Evolutionary conservation across 1,284 basidiomycete genomes (phyloP).

Genomic region (Heliocybe sulcata): DNA sequence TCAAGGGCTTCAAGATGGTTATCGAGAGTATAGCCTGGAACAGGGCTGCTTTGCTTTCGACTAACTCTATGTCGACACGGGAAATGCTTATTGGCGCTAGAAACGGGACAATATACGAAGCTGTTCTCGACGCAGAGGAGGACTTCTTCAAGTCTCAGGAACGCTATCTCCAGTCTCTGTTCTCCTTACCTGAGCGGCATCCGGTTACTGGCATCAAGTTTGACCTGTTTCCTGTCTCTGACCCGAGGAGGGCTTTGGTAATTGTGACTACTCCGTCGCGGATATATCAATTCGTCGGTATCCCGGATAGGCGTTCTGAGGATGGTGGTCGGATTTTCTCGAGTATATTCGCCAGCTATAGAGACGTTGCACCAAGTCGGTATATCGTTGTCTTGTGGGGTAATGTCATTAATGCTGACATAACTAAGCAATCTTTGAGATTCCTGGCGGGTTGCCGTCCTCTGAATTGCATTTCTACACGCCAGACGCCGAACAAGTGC

Average conservation of each 20-base stretch:
- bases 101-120: conserved; percentile 82
- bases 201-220: conserved; percentile 80
- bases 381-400: conserved; percentile 1
- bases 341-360: conserved; percentile 65
- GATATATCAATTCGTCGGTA: conserved; percentile 87
- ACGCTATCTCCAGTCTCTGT: conserved; percentile 74
- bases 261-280: conserved; percentile 83
- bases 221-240: conserved; percentile 62
- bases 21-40: conserved; percentile 96
- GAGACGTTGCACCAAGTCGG: conserved; percentile 77
- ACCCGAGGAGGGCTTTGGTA: conserved; percentile 59
- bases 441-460: conserved; percentile 67
- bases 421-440: conserved; percentile 71
- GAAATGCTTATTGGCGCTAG: conserved; percentile 88
- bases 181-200: conserved; percentile 71
- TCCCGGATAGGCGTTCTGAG: conserved; percentile 55
- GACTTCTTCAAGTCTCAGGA: conserved; percentile 91
- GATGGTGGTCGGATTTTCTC: conserved; percentile 77
- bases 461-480: conserved; percentile 79
- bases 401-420: conserved; percentile 14
- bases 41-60: conserved; percentile 60
- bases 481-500: conserved; percentile 60
- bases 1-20: conserved; percentile 82
- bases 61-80: conserved; percentile 66
- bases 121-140: conserved; percentile 79